Evolutionary conservation across 305 asterid species (phyloP).

Genomic region (Coffea humblotiana): DNA sequence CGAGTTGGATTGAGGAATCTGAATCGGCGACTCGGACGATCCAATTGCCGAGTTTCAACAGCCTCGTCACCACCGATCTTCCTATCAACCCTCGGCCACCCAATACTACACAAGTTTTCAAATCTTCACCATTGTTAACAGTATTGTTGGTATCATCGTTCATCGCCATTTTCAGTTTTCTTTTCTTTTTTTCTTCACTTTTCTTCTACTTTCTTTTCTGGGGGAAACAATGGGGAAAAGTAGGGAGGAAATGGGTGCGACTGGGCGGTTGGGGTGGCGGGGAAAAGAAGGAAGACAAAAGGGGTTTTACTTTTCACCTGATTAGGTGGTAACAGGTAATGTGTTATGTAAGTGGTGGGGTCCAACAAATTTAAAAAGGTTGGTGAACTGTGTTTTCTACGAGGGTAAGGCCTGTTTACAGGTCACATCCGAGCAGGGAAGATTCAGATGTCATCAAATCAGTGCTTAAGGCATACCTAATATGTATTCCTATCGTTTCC

Average conservation of each 20-base stretch:
- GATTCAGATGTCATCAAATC: too few relatives aligned
- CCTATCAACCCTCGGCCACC: conserved; percentile 86
- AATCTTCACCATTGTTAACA: conserved; percentile 20
- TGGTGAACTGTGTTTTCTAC: neutral
- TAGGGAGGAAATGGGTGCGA: neutral
- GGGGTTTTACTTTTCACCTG: neutral
- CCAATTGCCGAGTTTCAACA: conserved; percentile 72
- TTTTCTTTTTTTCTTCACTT: neutral
- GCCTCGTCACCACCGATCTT: conserved; percentile 69
- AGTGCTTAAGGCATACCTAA: too few relatives aligned
- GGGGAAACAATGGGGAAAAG: too few relatives aligned
- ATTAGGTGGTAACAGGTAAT: conserved; percentile 3
- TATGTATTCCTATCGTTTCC: too few relatives aligned
- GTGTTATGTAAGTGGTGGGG: neutral
- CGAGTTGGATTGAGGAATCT: conserved; percentile 44
- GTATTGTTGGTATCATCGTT: conserved; percentile 28
- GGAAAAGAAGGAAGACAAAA: neutral
- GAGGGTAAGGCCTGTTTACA: too few relatives aligned
- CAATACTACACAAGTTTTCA: conserved; percentile 65
- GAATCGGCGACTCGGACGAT: conserved; percentile 79
- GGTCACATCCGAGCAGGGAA: too few relatives aligned
- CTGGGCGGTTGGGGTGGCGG: neutral
- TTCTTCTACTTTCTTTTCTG: neutral
- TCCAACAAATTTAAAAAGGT: neutral
- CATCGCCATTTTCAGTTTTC: conserved; percentile 35